Base-by-base conservation (phyloP, 768 basidiomycete genomes). In the Lentinula boryana region DNA sequence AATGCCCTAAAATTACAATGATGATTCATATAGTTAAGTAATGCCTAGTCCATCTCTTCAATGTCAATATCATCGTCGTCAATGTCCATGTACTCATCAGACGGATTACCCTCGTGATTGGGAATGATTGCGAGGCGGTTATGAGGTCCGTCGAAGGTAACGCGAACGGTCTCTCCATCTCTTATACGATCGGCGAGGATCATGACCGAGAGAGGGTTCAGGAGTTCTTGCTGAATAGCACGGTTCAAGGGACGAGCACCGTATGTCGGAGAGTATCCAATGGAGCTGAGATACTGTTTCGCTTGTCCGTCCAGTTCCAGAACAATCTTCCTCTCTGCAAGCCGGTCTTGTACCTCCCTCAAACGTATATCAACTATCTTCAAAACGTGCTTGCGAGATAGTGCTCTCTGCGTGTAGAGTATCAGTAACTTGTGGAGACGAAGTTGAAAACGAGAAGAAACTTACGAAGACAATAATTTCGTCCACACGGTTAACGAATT, bases 171-270 rank as follows among this genome's bases (percentile, higher is more conserved):
- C 73, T 98, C 96, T 13, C 87, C 87, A 57, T 98, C 94, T 44
- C 85, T 78, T 56, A 98, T 78, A 46, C 86, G 82, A 65, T 90
- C 91, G 43, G 92, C 88, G 52, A 98, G 84, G 46, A 98, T 80
- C 79, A 90, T 81, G 60, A 89, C 77, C 15, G 93, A 92, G 40
- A 98, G 76, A 12, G 95, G 96, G 70, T 97, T 95, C 67, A 98
- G 80, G 38, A 99, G 80, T 68, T 98, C 93, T 66, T 82, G 87
- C 74, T 97, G 95, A 65, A 99, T 95, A 4, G 91, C 84, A 36
- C 95, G 84, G 69, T 93, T 92, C 64, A 98, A 81, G 1, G 96
- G 97, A 44, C 96, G 86, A 60, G 95, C 96, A 64, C 96, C 95
- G 69, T 96, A 97, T 18, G 79, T 76, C 1, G 93, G 78, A 51